phyloP scores from a whole-genome alignment of 1,284 basidiomycete genomes.

The Naganishia sp. region DNA sequence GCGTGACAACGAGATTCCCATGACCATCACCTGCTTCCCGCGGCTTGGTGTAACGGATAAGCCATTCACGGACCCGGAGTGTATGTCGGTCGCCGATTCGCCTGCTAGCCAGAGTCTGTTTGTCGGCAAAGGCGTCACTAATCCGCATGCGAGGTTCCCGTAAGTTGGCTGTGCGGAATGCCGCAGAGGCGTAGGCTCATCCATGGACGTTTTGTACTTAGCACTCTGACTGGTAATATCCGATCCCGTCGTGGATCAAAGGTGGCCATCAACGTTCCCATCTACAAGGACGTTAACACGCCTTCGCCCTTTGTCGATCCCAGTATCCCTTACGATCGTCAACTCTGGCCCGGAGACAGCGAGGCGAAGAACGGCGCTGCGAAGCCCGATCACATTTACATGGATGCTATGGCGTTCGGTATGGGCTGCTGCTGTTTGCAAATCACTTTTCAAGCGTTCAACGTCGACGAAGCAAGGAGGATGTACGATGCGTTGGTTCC shows the following conservation, averaged over 20 bases:
- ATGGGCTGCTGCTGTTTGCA: slow-evolving; percentile 99
- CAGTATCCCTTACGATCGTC: slow-evolving; percentile 79
- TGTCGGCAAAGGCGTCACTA: slow-evolving; percentile 92
- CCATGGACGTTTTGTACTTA: slow-evolving; percentile 46
- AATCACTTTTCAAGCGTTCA: slow-evolving; percentile 95
- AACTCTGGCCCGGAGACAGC: slow-evolving; percentile 74
- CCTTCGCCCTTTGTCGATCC: slow-evolving; percentile 87
- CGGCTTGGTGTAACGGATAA: slow-evolving; percentile 81
- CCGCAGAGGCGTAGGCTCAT: background rate
- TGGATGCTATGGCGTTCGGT: slow-evolving; percentile 99
- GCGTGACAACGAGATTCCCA: slow-evolving; percentile 79
- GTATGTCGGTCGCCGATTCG: slow-evolving; percentile 72
- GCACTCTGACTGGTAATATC: slow-evolving; percentile 95
- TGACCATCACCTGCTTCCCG: slow-evolving; percentile 95
- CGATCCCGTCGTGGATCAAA: slow-evolving; percentile 85
- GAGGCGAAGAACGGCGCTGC: slow-evolving; percentile 89
- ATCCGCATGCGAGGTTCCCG: slow-evolving; percentile 96
- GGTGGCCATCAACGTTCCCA: slow-evolving; percentile 91
- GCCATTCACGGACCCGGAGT: slow-evolving; percentile 86
- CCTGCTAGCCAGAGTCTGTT: slow-evolving; percentile 79
- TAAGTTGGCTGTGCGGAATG: slow-evolving; percentile 57
- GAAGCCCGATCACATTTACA: slow-evolving; percentile 85
- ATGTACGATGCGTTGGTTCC: slow-evolving; percentile 95
- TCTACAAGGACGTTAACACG: slow-evolving; percentile 86
- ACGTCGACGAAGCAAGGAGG: slow-evolving; percentile 83